Percentiles rank a stretch among this genome's conserved stretches.
These are phyloP conservation scores for Chaetomium sp. DNA, from an alignment of 2,329 filamentous ascomycete species.

Conservation along the genomic window DNA sequence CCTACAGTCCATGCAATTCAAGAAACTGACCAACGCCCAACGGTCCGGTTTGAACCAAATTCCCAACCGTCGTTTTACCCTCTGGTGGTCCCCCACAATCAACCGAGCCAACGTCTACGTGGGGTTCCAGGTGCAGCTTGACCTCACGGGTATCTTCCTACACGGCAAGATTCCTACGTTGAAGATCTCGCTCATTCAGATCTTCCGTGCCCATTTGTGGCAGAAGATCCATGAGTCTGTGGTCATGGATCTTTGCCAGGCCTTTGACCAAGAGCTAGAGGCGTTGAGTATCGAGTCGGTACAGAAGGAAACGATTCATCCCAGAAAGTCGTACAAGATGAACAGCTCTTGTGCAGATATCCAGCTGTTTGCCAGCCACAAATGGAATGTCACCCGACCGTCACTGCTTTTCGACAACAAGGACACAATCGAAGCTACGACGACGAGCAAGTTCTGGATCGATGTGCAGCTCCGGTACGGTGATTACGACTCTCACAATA, in stretches of 20 bases:
- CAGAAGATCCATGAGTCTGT: slow-evolving; percentile 99
- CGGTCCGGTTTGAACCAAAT: slow-evolving; percentile 96
- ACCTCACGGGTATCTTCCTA: slow-evolving; percentile 96
- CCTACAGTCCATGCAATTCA: slow-evolving; percentile 74
- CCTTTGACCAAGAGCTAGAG: slow-evolving; percentile 95
- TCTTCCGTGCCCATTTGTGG: slow-evolving; percentile 99
- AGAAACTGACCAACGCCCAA: slow-evolving; percentile 96
- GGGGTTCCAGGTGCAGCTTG: slow-evolving; percentile 97
- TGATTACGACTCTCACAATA: slow-evolving; percentile 98
- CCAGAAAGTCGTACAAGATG: slow-evolving; percentile 99
- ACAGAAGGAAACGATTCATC: slow-evolving; percentile 98
- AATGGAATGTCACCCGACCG: slow-evolving; percentile 95
- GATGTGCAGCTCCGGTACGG: slow-evolving; percentile 95
- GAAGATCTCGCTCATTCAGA: slow-evolving; percentile 97
- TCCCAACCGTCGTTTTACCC: slow-evolving; percentile 93
- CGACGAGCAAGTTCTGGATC: slow-evolving; percentile 99
- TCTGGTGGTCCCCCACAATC: slow-evolving; percentile 96
- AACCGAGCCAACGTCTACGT: slow-evolving; percentile 97
- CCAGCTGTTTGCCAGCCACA: slow-evolving; percentile 91
- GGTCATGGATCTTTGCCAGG: slow-evolving; percentile 97
- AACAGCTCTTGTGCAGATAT: slow-evolving; percentile 99
- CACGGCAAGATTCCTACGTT: slow-evolving; percentile 98
- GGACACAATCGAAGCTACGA: slow-evolving; percentile 86
- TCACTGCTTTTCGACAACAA: slow-evolving; percentile 94
- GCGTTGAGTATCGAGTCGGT: slow-evolving; percentile 94